Base-by-base conservation (phyloP, 2,329 filamentous ascomycete species). In the Neurospora sp. region DNA sequence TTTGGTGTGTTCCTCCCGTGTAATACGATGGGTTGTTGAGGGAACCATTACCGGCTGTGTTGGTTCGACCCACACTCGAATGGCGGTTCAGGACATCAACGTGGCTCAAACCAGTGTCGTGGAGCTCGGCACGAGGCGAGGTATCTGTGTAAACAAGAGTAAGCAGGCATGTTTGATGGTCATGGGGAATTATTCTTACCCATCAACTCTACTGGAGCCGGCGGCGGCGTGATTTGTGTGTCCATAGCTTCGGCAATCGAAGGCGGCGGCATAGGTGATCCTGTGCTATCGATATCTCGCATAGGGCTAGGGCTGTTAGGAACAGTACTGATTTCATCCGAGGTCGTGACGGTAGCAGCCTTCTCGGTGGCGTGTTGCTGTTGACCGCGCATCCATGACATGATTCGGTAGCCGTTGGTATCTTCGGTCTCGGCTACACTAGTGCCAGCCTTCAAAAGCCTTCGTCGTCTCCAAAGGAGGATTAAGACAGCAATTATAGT, bases 361-460 rank as follows among this genome's bases (percentile, higher is more conserved):
- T 87, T 87, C 17, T 80, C 78, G 66, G 71, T 76, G 1, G 77
- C 75, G 52, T 62, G 23, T 36, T 62, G 52, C 68, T 85, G 52
- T 67, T 85, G 82, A 8, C 81, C 82, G 68, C 80, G 81, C 68
- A 88, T 81, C 87, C 87, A 89, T 2, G 80, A 82, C 11, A 82
- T 75, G 73, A 88, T 84, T 41, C 82, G 81, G 69, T 80, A 79
- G 52, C 82, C 80, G 36, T 81, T 80, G 62, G 82, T 81, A 68
- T 86, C 83, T 46, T 85, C 83, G 0, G 82, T 83, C 4, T 80
- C 79, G 2, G 78, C 78, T 2, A 81, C 80, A 71, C 79, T 80
- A 37, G 71, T 77, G 40, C 79, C 77, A 69, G 77, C 78, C 68
- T 77, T 78, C 67, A 84, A 76, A n/a, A 81, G 74, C 74, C 79